phyloP scores from a whole-genome alignment of 805 yeast species.

The Kluyveromyces siamensis region DNA sequence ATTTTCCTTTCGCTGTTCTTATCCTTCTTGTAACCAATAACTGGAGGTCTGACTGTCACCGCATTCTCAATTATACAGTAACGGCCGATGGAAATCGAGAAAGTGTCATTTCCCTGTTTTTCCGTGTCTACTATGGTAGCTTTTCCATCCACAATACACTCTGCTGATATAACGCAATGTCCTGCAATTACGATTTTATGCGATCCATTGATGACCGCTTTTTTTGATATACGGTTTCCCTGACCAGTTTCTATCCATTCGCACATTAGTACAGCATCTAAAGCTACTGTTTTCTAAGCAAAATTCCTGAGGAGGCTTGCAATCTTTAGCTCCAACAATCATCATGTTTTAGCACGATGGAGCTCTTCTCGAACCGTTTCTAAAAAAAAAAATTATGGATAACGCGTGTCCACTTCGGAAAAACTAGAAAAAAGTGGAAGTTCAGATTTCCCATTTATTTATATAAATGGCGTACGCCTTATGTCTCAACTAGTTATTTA shows the following conservation, averaged over 20 bases:
- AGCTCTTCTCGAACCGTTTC: not conserved
- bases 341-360: not conserved
- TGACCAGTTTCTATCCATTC: constrained; percentile 42
- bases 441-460: no score
- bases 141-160: constrained; percentile 31
- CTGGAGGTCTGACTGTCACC: constrained; percentile 4
- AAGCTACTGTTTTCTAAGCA: no score
- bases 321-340: no score
- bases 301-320: no score
- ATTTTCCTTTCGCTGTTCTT: not conserved
- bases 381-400: not conserved
- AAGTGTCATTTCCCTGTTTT: not conserved
- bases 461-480: not conserved
- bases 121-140: constrained; percentile 14
- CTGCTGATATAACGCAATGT: constrained; percentile 25
- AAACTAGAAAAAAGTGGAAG: not conserved
- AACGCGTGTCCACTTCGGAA: not conserved
- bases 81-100: constrained; percentile 6
- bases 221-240: constrained; percentile 41
- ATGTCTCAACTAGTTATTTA: not conserved
- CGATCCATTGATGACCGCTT: constrained; percentile 36
- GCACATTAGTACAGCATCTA: not conserved
- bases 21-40: constrained; percentile 1
- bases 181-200: constrained; percentile 39
- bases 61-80: constrained; percentile 4